Base-by-base conservation (phyloP, 257 asterid genomes). In the Primulina tabacum region DNA sequence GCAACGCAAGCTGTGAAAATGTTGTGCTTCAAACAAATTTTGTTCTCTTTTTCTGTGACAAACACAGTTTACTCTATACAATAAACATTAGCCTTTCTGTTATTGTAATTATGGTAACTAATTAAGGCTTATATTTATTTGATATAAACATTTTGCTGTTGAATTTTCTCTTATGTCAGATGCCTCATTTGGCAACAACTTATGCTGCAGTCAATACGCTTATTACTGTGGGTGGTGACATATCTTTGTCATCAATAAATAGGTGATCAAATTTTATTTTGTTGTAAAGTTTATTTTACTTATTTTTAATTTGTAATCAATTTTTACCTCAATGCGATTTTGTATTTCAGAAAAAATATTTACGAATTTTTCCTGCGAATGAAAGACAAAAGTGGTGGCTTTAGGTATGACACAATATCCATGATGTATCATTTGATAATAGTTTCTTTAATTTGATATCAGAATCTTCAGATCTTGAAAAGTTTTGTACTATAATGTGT, bases 141-240 rank as follows among this genome's bases (percentile, higher is more conserved):
- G 21, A 7, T 65, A 53, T 40, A 40, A 40, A 40, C 24, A 32
- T 34, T 14, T 59, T 33, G 2, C 66, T 79, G 59, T 67, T 68
- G 73, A 58, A 24, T 60, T 65, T 62, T 60, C 64, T 74, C 68
- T 14, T 64, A 28, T 77, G 24, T 79, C 86, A 93, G 99, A 73
- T 93, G 95, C 99, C 99, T 80, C 99, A 93, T 88, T 87, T 93
- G 14, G 99, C 99, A 65, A 93, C 99, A 72, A 93, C 97, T 68
- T 93, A 90, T 68, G 96, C 97, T 73, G 97, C 97, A 43, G 80
- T 87, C 70, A 90, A 90, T 80, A 60, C 96, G 63, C 95, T 93
- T n/a, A 43, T 91, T 55, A 91, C 92, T 38, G 68, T 93, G 82
- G 97, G 97, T 33, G 87, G 95, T 69, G 73, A 79, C 59, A 80